phyloP scores from a whole-genome alignment of 345 rosid genomes.

The Eucalyptus tenuipes region DNA sequence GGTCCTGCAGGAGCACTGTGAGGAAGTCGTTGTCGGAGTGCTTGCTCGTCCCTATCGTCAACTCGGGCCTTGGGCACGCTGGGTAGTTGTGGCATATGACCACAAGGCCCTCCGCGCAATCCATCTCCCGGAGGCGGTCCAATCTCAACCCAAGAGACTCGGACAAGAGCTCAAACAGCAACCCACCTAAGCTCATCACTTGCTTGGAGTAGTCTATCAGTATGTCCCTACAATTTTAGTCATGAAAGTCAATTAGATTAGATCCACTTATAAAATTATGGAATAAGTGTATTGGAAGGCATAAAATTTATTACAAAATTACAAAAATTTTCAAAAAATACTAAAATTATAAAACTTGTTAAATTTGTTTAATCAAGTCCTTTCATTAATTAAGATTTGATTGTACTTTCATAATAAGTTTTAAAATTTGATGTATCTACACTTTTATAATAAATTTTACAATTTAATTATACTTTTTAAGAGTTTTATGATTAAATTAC shows the following conservation, averaged over 20 bases:
- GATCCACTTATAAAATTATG: neutral
- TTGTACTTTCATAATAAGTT: rapidly evolving
- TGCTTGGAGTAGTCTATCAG: constrained; percentile 23
- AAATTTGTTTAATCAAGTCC: rapidly evolving
- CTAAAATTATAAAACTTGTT: rapidly evolving
- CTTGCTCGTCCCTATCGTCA: constrained; percentile 34
- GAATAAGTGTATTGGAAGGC: rapidly evolving
- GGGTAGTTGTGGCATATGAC: constrained; percentile 44
- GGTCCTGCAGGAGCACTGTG: constrained; percentile 50
- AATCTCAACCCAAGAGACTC: constrained; percentile 42
- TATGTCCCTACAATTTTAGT: constrained; percentile 12
- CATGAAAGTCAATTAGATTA: neutral
- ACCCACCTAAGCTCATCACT: constrained; percentile 10
- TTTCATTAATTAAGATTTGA: rapidly evolving
- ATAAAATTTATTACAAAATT: no score
- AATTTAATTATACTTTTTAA: no score
- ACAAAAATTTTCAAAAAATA: no score
- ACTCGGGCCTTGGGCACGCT: constrained; percentile 42
- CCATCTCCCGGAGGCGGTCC: constrained; percentile 22
- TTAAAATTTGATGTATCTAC: rapidly evolving
- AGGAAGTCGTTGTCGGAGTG: constrained; percentile 41
- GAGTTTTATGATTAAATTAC: rapidly evolving
- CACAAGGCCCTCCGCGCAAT: constrained; percentile 17
- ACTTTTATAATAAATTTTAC: no score
- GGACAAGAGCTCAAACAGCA: constrained; percentile 28